phyloP scores from a whole-genome alignment of 1,139 yeast species.

The Casaregolazyma lundiana region DNA sequence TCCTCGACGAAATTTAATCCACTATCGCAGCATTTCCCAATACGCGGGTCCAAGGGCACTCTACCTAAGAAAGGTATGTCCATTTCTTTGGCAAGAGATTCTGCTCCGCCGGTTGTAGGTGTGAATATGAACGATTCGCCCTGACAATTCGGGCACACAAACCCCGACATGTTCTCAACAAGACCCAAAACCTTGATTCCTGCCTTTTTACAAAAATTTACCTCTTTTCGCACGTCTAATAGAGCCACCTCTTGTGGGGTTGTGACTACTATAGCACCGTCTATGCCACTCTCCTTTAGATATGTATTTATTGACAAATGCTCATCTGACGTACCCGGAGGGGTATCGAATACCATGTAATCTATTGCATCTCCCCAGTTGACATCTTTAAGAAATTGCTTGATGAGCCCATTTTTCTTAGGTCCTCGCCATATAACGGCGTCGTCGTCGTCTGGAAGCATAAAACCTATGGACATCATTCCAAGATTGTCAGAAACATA shows the following conservation, averaged over 20 bases:
- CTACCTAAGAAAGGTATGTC: slow-evolving; percentile 76
- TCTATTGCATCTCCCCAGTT: slow-evolving; percentile 88
- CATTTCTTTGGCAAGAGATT: slow-evolving; percentile 72
- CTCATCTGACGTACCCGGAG: slow-evolving; percentile 98
- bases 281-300: slow-evolving; percentile 85
- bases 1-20: slow-evolving; percentile 80
- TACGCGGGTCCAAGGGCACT: slow-evolving; percentile 94
- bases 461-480: slow-evolving; percentile 90
- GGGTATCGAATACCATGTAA: slow-evolving; percentile 89
- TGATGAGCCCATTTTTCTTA: slow-evolving; percentile 87
- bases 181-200: slow-evolving; percentile 79
- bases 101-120: slow-evolving; percentile 97
- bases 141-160: slow-evolving; percentile 92
- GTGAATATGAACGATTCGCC: slow-evolving; percentile 88
- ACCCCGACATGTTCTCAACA: slow-evolving; percentile 97
- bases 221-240: slow-evolving; percentile 90
- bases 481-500: slow-evolving; percentile 94
- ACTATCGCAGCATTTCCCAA: slow-evolving; percentile 80
- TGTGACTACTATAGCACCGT: slow-evolving; percentile 92
- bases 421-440: slow-evolving; percentile 98
- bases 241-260: slow-evolving; percentile 98
- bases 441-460: slow-evolving; percentile 90
- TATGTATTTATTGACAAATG: slow-evolving; percentile 86
- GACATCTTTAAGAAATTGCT: slow-evolving; percentile 90
- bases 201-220: slow-evolving; percentile 91